Evolutionary conservation across 2,329 filamentous ascomycete genomes (phyloP), one percentile per base, ranked within the genome.

Genomic region (Zelopaecilomyces penicillatus): DNA sequence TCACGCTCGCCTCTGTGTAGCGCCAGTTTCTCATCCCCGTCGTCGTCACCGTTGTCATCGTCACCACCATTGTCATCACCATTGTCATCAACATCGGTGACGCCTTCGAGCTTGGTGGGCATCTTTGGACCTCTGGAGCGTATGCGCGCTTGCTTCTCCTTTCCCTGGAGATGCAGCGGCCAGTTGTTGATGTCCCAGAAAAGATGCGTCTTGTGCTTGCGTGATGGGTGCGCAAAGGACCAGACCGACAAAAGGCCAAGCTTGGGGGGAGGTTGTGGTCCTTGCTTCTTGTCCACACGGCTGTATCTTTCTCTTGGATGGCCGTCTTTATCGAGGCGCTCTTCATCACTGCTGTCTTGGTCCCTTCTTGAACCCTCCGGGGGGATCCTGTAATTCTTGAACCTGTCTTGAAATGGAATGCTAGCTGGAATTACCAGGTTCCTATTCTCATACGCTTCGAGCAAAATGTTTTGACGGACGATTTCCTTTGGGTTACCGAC

Each of bases 141-240:
- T 44, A 71, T 63, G 12, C 50, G 41, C 9, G 54, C 45, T 41
- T 60, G 59, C n/a, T 50, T 56, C 26, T 54, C 51, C 27, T 55
- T 41, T 5, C 48, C 57, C 50, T 73, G 68, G 42, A 68, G 54
- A 28, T 65, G 52, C 19, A 68, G 37, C 32, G 73, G 73, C 73
- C 74, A 78, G 34, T 71, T 65, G 52, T 69, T 61, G 37, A 76
- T 56, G 49, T 60, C 56, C 58, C 73, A 76, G 54, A 65, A 76
- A 5, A 54, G 50, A 38, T 42, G 52, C 40, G 39, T 51, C 6
- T 39, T 45, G 30, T 28, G 44, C 26, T 48, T 52, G 5, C 49
- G 50, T 12, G 44, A 50, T 19, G 59, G 52, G 30, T 59, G 56
- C 4, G 51, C 60, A 53, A 63, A 63, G 7, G 57, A 50, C 60